phyloP scores from a whole-genome alignment of 2,329 filamentous ascomycete genomes.

The Fusarium tanahbumbuense region DNA sequence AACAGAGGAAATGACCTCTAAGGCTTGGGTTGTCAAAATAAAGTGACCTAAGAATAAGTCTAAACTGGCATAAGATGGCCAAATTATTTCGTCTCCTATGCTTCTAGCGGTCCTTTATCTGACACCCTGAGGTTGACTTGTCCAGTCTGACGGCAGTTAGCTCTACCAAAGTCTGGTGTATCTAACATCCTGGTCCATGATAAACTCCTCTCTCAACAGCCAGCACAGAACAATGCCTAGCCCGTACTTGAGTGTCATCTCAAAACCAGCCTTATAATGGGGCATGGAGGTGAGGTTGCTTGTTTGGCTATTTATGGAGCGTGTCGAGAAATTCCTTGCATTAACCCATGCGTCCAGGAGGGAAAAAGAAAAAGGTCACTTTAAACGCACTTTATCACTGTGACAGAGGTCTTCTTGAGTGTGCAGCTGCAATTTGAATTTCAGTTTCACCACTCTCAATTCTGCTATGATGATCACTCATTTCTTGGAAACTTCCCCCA shows the following conservation, averaged over 20 bases:
- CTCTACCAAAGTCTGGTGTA: too few species aligned
- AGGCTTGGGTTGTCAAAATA: too few species aligned
- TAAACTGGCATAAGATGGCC: too few species aligned
- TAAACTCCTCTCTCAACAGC: not conserved
- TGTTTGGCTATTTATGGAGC: conserved; percentile 1
- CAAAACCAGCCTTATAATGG: not conserved
- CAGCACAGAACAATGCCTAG: not conserved
- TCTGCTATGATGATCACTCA: conserved; percentile 1
- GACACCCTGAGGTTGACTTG: not conserved
- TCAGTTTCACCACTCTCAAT: not conserved
- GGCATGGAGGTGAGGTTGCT: not conserved
- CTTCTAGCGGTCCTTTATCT: too few species aligned
- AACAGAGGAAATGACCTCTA: too few species aligned
- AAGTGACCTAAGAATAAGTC: too few species aligned
- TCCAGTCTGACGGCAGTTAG: not conserved
- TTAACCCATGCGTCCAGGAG: not conserved
- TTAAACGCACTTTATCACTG: not conserved
- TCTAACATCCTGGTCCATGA: not conserved
- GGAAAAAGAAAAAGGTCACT: not conserved
- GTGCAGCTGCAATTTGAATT: not conserved
- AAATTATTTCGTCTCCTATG: too few species aligned
- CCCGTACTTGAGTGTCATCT: not conserved
- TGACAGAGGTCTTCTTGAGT: conserved; percentile 10
- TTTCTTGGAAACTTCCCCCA: not conserved
- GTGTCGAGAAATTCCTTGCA: conserved; percentile 4